phyloP scores from a whole-genome alignment of 306 rosid species.

The Acacia confusa region DNA sequence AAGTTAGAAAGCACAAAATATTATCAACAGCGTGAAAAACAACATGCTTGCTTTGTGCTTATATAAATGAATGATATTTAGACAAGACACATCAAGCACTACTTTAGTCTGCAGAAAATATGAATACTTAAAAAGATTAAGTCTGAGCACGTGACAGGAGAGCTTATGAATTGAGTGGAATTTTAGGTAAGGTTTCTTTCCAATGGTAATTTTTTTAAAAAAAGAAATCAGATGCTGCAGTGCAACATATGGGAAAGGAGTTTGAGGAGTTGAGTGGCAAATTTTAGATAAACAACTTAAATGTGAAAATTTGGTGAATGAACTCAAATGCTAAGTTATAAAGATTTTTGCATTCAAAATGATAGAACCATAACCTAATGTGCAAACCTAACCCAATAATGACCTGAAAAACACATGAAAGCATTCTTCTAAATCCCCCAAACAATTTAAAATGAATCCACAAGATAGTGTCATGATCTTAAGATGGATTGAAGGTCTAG shows the following conservation, averaged over 20 bases:
- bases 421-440: not conserved
- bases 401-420: not conserved
- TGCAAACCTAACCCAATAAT: not conserved
- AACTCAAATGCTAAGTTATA: not conserved
- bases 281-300: not conserved
- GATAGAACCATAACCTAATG: not conserved
- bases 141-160: not conserved
- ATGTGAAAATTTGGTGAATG: not conserved
- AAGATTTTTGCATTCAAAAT: not conserved
- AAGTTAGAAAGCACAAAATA: conserved; percentile 18
- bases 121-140: not conserved
- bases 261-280: not conserved
- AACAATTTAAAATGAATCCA: not conserved
- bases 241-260: not conserved
- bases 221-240: not conserved
- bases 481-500: not conserved
- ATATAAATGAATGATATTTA: not conserved
- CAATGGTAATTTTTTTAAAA: not conserved
- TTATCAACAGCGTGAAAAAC: not conserved
- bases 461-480: not conserved
- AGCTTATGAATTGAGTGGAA: not conserved
- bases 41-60: not conserved
- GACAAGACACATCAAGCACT: not conserved
- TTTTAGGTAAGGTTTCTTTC: not conserved
- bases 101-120: not conserved